Percentiles rank a stretch among this genome's conserved stretches.
These are phyloP conservation scores for Spathaspora jeffriesii DNA, from an alignment of 1,139 yeast genomes.

Conservation along the genomic window DNA sequence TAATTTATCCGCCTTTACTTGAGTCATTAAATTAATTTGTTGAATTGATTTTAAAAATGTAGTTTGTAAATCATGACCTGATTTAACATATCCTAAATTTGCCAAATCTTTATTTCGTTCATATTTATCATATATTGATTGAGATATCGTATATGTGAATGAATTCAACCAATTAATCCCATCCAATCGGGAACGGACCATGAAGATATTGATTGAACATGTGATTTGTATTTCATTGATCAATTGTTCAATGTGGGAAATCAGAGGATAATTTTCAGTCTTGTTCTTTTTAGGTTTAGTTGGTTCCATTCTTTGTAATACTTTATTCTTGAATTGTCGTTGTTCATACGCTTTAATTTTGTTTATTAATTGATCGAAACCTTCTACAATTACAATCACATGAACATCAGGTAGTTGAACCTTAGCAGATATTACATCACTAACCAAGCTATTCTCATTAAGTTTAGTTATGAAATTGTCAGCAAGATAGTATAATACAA, in stretches of 20 bases:
- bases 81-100: conserved; percentile 53
- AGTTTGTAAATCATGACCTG: conserved; percentile 49
- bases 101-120: conserved; percentile 55
- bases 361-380: conserved; percentile 44
- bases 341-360: conserved; percentile 48
- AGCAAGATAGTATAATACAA: conserved; percentile 49
- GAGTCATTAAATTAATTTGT: conserved; percentile 60
- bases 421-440: neutral
- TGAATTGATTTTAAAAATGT: conserved; percentile 50
- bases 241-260: conserved; percentile 35
- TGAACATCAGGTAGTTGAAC: neutral
- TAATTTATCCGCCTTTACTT: conserved; percentile 35
- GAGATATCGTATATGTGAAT: conserved; percentile 56
- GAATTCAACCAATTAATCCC: conserved; percentile 55
- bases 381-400: conserved; percentile 47
- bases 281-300: conserved; percentile 5
- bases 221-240: conserved; percentile 29
- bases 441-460: conserved; percentile 20
- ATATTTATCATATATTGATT: conserved; percentile 53
- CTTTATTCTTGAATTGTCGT: conserved; percentile 42
- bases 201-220: conserved; percentile 45
- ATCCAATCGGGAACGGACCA: conserved; percentile 47
- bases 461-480: conserved; percentile 40
- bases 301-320: conserved; percentile 18
- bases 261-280: conserved; percentile 23